Evolutionary conservation across 129 eudicot genomes (phyloP).

Genomic region (Daucus carota): DNA sequence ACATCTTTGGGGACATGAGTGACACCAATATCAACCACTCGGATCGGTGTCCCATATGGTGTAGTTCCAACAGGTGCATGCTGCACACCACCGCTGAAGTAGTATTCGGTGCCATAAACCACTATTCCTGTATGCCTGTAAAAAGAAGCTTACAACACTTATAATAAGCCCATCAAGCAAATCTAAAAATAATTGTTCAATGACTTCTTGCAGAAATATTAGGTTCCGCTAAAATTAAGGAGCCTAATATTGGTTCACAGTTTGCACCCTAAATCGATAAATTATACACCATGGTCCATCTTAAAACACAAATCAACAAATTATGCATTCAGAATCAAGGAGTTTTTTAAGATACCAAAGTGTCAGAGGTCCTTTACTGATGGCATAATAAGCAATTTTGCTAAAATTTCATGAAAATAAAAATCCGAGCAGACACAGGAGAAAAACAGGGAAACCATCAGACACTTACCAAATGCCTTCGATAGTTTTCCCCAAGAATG

Average conservation of each 20-base stretch:
- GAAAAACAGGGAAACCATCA: not conserved
- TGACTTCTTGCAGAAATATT: not conserved
- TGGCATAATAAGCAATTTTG: too few species aligned
- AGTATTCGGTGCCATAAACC: slow-evolving; percentile 88
- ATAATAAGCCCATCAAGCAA: not conserved
- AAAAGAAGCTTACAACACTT: not conserved
- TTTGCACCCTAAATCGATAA: not conserved
- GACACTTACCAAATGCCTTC: slow-evolving; percentile 74
- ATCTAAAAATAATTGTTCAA: not conserved
- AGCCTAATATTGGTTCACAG: too few species aligned
- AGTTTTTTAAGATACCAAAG: too few species aligned
- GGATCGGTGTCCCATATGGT: slow-evolving; percentile 74
- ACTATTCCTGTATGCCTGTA: slow-evolving; percentile 94
- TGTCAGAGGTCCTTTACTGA: too few species aligned
- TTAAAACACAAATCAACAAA: not conserved
- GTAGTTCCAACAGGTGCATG: slow-evolving; percentile 59
- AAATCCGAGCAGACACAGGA: too few species aligned
- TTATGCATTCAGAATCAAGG: too few species aligned
- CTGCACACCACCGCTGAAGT: slow-evolving; percentile 86
- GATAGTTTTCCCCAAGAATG: slow-evolving; percentile 81
- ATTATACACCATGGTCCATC: not conserved
- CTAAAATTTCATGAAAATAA: not conserved
- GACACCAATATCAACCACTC: slow-evolving; percentile 73
- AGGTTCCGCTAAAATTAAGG: too few species aligned
- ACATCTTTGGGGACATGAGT: slow-evolving; percentile 91